Evolutionary conservation across 192 early-diverging fungal species (phyloP), one percentile per base, ranked within the genome.

Genomic region (Umbelopsis isabellina): DNA sequence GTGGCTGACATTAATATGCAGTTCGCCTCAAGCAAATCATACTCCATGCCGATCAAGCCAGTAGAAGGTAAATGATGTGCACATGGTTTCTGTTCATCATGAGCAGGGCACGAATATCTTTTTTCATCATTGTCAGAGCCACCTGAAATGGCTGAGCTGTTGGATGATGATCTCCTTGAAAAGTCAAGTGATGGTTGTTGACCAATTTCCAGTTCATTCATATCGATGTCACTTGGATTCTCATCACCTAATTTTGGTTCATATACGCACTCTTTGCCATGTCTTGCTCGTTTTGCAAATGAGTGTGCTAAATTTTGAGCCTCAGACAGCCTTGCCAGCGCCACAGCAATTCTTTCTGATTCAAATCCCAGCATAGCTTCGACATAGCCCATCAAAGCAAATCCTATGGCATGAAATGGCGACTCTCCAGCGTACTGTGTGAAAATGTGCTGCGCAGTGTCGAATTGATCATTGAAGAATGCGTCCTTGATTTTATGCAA

Each of bases 351-450:
- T 16, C 51, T 51, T 46, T 72, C 70, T 0, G 61, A 27, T 65
- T 79, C 78, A n/a, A 79, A 75, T 0, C 73, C 67, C 4, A 75
- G 45, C 70, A 79, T 79, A n/a, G 78, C 78, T 46, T 79, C 78
- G 1, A 75, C 71, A 66, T 79, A 79, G 3, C 72, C 78, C 48
- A 79, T 72, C 22, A 79, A 55, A 33, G 78, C 78, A 72, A 52
- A 75, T 2, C 78, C 78, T 22, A 79, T 49, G 18, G 78, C 78
- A 48, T 79, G 78, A 30, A 79, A 79, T 4, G 78, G 73, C 9
- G 78, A 79, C 20, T 71, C 73, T 41, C 47, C 37, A 49, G 68
- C 67, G n/a, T 72, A 61, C 35, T 71, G 73, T 20, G 46, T 20
- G 65, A 79, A 79, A 30, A 75, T 68, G 20, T 41, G n/a, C 33